Conservation (phyloP, 352 stramenopile genomes). For the Phytopythium chamaehyphon region DNA sequence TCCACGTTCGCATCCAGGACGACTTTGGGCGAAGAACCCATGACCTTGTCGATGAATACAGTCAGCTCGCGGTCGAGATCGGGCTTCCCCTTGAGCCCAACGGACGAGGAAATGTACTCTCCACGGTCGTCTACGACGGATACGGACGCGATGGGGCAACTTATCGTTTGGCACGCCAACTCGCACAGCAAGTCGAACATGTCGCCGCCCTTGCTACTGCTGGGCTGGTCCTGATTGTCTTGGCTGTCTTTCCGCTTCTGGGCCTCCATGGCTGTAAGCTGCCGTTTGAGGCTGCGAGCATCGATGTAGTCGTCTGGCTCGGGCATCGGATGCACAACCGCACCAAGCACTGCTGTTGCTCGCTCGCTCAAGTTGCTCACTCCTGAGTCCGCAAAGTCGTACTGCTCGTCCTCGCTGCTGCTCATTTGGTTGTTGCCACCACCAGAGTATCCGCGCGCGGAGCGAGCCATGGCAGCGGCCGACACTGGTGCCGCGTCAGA, state of each 20-base stretch:
- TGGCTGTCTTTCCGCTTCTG: constrained; percentile 16
- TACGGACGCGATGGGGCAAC: constrained; percentile 73
- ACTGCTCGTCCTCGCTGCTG: constrained; percentile 16
- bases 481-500: too few relatives aligned
- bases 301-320: constrained; percentile 65
- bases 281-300: constrained; percentile 45
- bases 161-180: constrained; percentile 75
- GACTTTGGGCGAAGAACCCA: constrained; percentile 71
- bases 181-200: constrained; percentile 83
- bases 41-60: constrained; percentile 73
- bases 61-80: constrained; percentile 53
- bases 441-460: constrained; percentile 10
- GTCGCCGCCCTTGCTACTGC: constrained; percentile 44
- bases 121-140: constrained; percentile 53
- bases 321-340: constrained; percentile 33
- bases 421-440: constrained; percentile 5
- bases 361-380: constrained; percentile 8
- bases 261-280: constrained; percentile 50
- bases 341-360: background rate
- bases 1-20: constrained; percentile 71
- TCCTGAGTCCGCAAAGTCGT: constrained; percentile 22
- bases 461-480: too few relatives aligned
- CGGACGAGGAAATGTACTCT: constrained; percentile 45
- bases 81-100: constrained; percentile 43
- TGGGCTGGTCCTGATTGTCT: background rate